Evolutionary conservation across 2,329 filamentous ascomycete genomes (phyloP).

Genomic region (Apiospora koreana): DNA sequence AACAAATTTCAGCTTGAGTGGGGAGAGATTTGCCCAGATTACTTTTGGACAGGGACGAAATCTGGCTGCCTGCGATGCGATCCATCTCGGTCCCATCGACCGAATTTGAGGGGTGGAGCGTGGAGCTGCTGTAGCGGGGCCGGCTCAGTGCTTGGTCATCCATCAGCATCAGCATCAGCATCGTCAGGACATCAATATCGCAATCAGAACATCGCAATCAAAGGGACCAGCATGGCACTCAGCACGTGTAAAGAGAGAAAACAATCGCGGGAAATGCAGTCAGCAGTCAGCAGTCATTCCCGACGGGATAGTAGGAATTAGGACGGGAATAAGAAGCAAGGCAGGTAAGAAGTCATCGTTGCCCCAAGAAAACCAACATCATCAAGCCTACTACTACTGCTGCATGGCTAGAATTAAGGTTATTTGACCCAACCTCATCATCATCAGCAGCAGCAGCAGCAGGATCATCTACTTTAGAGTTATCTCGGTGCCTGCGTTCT

Average conservation of each 20-base stretch:
- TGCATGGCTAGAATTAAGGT: background rate
- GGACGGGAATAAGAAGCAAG: background rate
- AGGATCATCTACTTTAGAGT: background rate
- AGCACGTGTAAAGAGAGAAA: too few species aligned
- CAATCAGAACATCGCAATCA: too few species aligned
- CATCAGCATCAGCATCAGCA: background rate
- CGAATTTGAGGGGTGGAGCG: background rate
- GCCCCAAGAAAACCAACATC: too few species aligned
- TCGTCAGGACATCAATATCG: too few species aligned
- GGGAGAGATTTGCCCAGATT: background rate
- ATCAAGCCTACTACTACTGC: too few species aligned
- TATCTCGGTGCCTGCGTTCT: slow-evolving; percentile 3
- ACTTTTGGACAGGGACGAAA: background rate
- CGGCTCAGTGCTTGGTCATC: background rate
- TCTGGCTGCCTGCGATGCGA: background rate
- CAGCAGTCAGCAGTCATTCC: background rate
- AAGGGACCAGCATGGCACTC: too few species aligned
- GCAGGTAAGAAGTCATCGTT: too few species aligned
- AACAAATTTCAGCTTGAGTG: background rate
- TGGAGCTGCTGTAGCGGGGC: background rate
- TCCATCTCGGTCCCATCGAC: background rate
- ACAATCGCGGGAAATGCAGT: too few species aligned
- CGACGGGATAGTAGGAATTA: background rate
- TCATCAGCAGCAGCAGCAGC: too few species aligned
- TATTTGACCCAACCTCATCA: background rate